phyloP scores from a whole-genome alignment of 345 rosid genomes.

The Raphanus sativus region DNA sequence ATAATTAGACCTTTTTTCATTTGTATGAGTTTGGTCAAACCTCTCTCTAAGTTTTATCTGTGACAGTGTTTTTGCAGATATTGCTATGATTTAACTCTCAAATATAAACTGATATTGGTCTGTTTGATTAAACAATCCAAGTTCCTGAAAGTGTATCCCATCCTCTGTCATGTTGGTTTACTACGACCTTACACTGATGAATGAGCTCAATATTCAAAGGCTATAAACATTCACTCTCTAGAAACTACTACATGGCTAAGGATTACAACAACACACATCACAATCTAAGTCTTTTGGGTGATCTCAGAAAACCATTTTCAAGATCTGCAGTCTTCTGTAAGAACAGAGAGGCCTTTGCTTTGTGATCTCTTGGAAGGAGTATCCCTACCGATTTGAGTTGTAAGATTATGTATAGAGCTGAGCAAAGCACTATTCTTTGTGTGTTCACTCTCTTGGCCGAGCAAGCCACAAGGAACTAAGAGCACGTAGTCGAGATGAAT shows the following conservation, averaged over 20 bases:
- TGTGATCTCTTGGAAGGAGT: conserved; percentile 26
- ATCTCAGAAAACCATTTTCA: conserved; percentile 9
- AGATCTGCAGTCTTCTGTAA: conserved; percentile 26
- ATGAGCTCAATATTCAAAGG: conserved; percentile 28
- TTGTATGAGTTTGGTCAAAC: conserved; percentile 29
- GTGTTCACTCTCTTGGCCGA: conserved; percentile 78
- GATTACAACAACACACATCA: conserved; percentile 37
- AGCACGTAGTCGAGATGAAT: conserved; percentile 89
- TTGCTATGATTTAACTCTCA: conserved; percentile 8
- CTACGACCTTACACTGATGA: conserved; percentile 22
- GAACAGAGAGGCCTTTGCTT: conserved; percentile 18
- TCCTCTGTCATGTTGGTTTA: conserved; percentile 27
- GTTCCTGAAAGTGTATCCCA: conserved; percentile 24
- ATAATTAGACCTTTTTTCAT: conserved; percentile 26
- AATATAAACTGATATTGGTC: conserved; percentile 19
- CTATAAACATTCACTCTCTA: conserved; percentile 33
- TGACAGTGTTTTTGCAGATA: conserved; percentile 14
- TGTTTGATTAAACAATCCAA: conserved; percentile 9
- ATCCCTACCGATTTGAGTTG: conserved; percentile 17
- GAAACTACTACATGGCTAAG: conserved; percentile 28
- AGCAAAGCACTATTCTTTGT: conserved; percentile 6
- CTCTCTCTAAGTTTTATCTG: conserved; percentile 7
- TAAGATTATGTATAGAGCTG: conserved; percentile 20
- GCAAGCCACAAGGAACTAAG: conserved; percentile 99
- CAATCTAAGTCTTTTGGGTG: conserved; percentile 3